A percentile compares a stretch with the other conserved stretches of the same genome.
These are phyloP conservation scores for Choanephora cucurbitarum DNA, from an alignment of 371 early-diverging fungal genomes.

Conservation along the genomic window DNA sequence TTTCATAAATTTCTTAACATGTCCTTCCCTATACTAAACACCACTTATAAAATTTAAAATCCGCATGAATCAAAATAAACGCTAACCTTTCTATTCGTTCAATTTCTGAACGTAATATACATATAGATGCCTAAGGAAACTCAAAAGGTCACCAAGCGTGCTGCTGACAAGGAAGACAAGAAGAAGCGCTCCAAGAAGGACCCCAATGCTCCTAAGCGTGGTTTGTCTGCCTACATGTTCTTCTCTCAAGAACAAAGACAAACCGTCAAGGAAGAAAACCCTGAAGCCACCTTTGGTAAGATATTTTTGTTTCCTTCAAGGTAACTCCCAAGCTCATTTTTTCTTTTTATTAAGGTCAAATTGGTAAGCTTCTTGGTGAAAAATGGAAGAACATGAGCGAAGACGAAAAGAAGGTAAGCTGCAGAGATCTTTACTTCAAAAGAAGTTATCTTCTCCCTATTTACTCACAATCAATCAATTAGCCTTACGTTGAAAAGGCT, in stretches of 20 bases:
- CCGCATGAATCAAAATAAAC: background rate
- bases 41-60: background rate
- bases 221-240: slow-evolving; percentile 63
- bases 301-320: background rate
- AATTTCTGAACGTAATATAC: background rate
- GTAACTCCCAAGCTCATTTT: background rate
- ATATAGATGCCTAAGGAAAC: slow-evolving; percentile 35
- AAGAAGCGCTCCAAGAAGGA: slow-evolving; percentile 56
- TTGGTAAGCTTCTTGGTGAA: slow-evolving; percentile 78
- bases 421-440: background rate
- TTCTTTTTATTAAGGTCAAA: slow-evolving; percentile 41
- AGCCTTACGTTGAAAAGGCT: slow-evolving; percentile 58
- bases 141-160: slow-evolving; percentile 24
- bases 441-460: background rate
- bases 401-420: slow-evolving; percentile 52
- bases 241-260: slow-evolving; percentile 72
- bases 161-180: slow-evolving; percentile 15
- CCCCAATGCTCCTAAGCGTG: slow-evolving; percentile 74
- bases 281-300: slow-evolving; percentile 74
- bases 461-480: slow-evolving; percentile 4
- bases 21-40: too few relatives aligned
- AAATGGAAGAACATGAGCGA: slow-evolving; percentile 70
- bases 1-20: background rate
- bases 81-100: background rate
- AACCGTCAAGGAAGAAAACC: slow-evolving; percentile 70